These are phyloP conservation scores for Aristolochia californica DNA, from an alignment of 164 flowering plant species.

Conservation along the genomic window DNA sequence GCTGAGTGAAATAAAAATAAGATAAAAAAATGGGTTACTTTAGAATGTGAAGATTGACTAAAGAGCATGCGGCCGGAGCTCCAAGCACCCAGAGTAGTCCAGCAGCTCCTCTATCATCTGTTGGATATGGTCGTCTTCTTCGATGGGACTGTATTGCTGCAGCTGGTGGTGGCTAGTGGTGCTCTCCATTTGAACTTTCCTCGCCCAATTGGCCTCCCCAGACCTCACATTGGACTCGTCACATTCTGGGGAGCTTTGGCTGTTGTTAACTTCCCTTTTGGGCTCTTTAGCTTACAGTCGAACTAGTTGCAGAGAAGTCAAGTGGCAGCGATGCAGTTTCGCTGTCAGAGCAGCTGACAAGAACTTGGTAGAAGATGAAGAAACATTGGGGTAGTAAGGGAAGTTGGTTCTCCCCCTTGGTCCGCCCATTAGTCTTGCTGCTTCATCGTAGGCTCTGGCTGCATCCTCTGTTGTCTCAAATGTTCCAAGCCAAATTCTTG, in stretches of 20 bases:
- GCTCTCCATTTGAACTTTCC: slow-evolving; percentile 20
- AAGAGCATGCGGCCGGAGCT: slow-evolving; percentile 18
- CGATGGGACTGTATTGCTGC: slow-evolving; percentile 35
- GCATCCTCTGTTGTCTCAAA: no score
- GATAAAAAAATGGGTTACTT: background rate
- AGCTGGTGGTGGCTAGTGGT: background rate
- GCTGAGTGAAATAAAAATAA: background rate
- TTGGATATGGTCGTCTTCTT: slow-evolving; percentile 59
- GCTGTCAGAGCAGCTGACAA: slow-evolving; percentile 69
- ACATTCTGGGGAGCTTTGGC: slow-evolving; percentile 9
- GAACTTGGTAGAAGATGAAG: slow-evolving; percentile 51
- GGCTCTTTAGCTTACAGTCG: slow-evolving; percentile 17
- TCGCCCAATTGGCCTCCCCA: slow-evolving; percentile 23
- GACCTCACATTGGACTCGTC: slow-evolving; percentile 5
- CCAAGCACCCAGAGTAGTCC: slow-evolving; percentile 41
- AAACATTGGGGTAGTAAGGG: slow-evolving; percentile 12
- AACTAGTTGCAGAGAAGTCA: slow-evolving; percentile 65
- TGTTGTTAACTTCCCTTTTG: background rate
- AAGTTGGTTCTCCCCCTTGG: slow-evolving; percentile 14
- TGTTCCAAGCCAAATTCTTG: no score
- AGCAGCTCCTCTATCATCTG: slow-evolving; percentile 71
- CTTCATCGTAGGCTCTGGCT: slow-evolving; percentile 21
- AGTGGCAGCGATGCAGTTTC: slow-evolving; percentile 64
- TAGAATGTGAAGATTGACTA: background rate
- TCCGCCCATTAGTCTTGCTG: slow-evolving; percentile 14